phyloP scores from a whole-genome alignment of 2,329 filamentous ascomycete species.

The Cladobotryum protrusum region DNA sequence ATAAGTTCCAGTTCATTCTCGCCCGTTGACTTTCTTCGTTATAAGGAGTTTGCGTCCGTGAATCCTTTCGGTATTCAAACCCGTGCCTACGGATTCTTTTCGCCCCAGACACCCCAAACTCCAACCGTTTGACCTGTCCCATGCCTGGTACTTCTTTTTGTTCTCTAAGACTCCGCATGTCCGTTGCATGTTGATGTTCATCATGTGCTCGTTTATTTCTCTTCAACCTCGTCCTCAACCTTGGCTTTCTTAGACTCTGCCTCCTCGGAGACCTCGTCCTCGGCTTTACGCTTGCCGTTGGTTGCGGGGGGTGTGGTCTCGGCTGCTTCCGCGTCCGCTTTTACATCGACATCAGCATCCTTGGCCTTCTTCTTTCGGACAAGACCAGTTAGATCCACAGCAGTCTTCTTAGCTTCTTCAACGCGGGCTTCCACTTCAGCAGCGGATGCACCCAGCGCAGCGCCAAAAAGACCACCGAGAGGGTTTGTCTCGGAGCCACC shows the following conservation, averaged over 20 bases:
- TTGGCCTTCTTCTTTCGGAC: slow-evolving; percentile 64
- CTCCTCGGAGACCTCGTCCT: slow-evolving; percentile 21
- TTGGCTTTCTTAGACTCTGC: slow-evolving; percentile 31
- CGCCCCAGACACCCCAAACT: no score
- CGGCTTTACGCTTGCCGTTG: slow-evolving; percentile 37
- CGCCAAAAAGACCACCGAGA: slow-evolving; percentile 56
- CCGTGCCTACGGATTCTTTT: no score
- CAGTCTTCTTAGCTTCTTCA: slow-evolving; percentile 66
- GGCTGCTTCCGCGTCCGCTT: neutral
- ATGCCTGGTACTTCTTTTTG: no score
- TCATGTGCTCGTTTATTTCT: neutral
- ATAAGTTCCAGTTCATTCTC: no score
- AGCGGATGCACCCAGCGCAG: slow-evolving; percentile 55
- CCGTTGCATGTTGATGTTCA: no score
- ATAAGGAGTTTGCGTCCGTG: no score
- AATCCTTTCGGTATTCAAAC: no score
- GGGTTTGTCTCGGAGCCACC: slow-evolving; percentile 35
- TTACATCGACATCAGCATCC: slow-evolving; percentile 17
- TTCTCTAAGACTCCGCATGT: no score
- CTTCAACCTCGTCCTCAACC: slow-evolving; percentile 21
- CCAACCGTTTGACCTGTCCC: no score
- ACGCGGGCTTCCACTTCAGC: slow-evolving; percentile 57
- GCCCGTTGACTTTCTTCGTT: no score
- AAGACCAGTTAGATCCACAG: slow-evolving; percentile 67
- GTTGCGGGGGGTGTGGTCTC: slow-evolving; percentile 15